Conservation (phyloP, 192 early-diverging fungal species). For the Entomortierella lignicola region DNA sequence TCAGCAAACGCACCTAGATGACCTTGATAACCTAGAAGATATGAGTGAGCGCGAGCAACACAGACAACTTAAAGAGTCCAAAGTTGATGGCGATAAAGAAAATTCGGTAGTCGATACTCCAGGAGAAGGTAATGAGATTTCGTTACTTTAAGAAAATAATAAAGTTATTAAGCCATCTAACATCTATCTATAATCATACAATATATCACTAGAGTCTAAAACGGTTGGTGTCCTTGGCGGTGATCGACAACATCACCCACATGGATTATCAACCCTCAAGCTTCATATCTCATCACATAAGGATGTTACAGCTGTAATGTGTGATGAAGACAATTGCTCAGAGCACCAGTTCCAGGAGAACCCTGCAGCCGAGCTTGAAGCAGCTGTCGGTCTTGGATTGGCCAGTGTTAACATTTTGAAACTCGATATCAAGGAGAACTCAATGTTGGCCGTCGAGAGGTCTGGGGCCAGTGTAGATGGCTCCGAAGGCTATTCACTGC, state of each 20-base stretch:
- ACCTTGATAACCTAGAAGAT: neutral
- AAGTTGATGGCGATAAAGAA: neutral
- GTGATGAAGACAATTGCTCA: conserved; percentile 40
- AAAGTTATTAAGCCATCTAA: too few relatives aligned
- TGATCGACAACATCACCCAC: conserved; percentile 12
- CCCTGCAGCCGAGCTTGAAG: conserved; percentile 32
- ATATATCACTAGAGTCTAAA: neutral
- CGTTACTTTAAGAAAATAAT: too few relatives aligned
- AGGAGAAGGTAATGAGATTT: neutral
- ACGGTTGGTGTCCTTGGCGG: neutral
- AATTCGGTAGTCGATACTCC: conserved; percentile 5
- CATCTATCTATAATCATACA: too few relatives aligned
- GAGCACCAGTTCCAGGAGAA: conserved; percentile 40
- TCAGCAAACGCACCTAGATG: neutral
- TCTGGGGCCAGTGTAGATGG: conserved; percentile 32
- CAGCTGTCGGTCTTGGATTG: conserved; percentile 8
- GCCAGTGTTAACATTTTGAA: conserved; percentile 22
- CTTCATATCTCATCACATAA: conserved; percentile 34
- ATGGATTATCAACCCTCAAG: conserved; percentile 34
- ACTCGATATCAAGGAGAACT: conserved; percentile 45
- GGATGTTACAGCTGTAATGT: conserved; percentile 38
- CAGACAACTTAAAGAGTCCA: conserved; percentile 5
- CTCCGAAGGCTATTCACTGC: conserved; percentile 14
- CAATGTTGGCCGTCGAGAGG: conserved; percentile 11
- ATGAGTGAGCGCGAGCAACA: neutral